phyloP scores from a whole-genome alignment of 345 rosid genomes.

The Garcia nutans region DNA sequence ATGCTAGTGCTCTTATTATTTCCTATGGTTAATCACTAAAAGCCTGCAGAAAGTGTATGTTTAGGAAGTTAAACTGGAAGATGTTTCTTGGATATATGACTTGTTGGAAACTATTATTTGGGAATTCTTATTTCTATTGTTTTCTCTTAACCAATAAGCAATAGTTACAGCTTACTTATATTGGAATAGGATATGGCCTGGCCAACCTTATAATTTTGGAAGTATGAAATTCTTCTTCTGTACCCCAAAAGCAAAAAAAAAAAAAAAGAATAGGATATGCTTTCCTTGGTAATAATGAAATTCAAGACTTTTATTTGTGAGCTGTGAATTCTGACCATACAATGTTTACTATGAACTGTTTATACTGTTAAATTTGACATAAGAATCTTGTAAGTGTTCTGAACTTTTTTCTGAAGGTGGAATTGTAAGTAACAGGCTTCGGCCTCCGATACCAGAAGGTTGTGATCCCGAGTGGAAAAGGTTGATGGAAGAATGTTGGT shows the following conservation, averaged over 20 bases:
- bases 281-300: not conserved
- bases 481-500: constrained; percentile 91
- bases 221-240: not conserved
- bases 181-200: no score
- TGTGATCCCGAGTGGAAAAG: constrained; percentile 74
- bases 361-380: not conserved
- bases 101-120: no score
- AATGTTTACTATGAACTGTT: not conserved
- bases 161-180: no score
- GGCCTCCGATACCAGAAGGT: constrained; percentile 67
- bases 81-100: no score
- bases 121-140: no score
- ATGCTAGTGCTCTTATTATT: not conserved
- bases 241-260: not conserved
- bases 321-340: not conserved
- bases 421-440: constrained; percentile 68
- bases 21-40: not conserved
- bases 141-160: no score
- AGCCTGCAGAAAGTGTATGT: no score
- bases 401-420: constrained; percentile 58
- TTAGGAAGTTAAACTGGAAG: no score
- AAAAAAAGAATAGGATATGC: not conserved
- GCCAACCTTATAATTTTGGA: no score
- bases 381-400: not conserved
- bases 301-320: not conserved